phyloP scores from a whole-genome alignment of 805 yeast species.

The Saccharomycopsis amapae region DNA sequence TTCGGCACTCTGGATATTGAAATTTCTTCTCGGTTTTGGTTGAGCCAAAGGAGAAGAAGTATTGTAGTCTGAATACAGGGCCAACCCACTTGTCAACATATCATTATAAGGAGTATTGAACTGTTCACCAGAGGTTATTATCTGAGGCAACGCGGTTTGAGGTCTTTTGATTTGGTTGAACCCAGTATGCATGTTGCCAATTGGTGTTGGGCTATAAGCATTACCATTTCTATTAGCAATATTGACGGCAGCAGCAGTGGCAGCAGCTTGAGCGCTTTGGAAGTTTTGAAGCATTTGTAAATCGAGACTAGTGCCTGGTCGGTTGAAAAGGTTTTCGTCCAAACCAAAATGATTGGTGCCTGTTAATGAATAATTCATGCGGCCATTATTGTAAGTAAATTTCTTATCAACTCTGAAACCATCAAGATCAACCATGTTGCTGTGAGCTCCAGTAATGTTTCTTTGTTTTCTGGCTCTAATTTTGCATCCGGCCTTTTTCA shows the following conservation, averaged over 20 bases:
- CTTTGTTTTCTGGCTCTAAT: conserved; percentile 21
- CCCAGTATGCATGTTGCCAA: background rate
- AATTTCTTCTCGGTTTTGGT: conserved; percentile 15
- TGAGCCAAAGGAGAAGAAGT: conserved; percentile 13
- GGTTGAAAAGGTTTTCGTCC: conserved; percentile 12
- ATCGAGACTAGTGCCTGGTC: conserved; percentile 20
- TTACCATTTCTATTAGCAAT: background rate
- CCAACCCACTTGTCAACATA: conserved; percentile 7
- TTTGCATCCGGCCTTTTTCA: conserved; percentile 21
- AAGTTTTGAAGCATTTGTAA: conserved; percentile 16
- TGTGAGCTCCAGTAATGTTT: background rate
- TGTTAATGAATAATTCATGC: conserved; percentile 4
- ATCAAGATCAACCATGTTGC: conserved; percentile 11
- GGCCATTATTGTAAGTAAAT: conserved; percentile 13
- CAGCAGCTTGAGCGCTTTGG: conserved; percentile 11
- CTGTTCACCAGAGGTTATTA: conserved; percentile 18
- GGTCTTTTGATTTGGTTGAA: conserved; percentile 18
- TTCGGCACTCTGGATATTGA: background rate
- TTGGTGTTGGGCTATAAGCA: background rate
- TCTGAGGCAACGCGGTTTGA: conserved; percentile 21
- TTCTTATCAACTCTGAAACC: conserved; percentile 13
- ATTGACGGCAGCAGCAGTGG: conserved; percentile 7
- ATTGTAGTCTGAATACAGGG: background rate
- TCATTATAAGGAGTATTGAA: conserved; percentile 5
- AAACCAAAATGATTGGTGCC: conserved; percentile 19